Evolutionary conservation across 352 stramenopile species (phyloP).

Genomic region (Globisporangium perplexum): DNA sequence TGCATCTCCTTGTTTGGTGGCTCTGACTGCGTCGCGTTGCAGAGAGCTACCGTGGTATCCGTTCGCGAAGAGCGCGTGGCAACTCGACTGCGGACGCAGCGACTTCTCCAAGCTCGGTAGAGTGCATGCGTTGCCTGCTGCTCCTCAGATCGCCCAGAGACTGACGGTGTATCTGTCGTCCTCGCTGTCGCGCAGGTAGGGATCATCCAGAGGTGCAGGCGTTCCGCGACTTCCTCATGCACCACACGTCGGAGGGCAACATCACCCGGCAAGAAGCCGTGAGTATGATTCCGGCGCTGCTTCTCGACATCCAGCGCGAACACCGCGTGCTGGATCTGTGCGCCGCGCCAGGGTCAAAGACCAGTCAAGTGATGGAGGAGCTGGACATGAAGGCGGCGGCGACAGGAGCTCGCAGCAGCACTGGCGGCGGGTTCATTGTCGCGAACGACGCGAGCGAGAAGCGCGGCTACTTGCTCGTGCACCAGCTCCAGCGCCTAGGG

Average conservation of each 20-base stretch:
- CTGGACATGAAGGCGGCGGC: conserved; percentile 17
- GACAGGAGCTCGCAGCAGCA: background rate
- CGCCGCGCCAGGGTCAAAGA: conserved; percentile 97
- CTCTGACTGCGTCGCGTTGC: background rate
- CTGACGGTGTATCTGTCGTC: background rate
- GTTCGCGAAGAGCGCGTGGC: conserved; percentile 49
- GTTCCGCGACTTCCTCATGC: conserved; percentile 92
- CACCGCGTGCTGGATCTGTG: conserved; percentile 76
- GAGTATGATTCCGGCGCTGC: conserved; percentile 96
- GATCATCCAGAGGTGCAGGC: conserved; percentile 56
- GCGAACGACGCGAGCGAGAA: conserved; percentile 96
- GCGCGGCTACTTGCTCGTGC: conserved; percentile 95
- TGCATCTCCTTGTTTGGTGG: background rate
- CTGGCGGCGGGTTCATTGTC: conserved; percentile 77
- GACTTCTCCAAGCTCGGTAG: conserved; percentile 52
- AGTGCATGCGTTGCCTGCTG: background rate
- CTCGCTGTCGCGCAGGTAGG: conserved; percentile 23
- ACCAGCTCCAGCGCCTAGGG: conserved; percentile 82
- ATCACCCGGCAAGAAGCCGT: conserved; percentile 97
- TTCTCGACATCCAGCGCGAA: conserved; percentile 90
- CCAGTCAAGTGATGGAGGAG: conserved; percentile 94
- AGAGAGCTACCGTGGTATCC: conserved; percentile 66
- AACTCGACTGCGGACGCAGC: conserved; percentile 64
- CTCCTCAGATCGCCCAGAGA: background rate
- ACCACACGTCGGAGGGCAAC: conserved; percentile 86